phyloP scores from a whole-genome alignment of 192 early-diverging fungal species.

The Phycomyces nitens region DNA sequence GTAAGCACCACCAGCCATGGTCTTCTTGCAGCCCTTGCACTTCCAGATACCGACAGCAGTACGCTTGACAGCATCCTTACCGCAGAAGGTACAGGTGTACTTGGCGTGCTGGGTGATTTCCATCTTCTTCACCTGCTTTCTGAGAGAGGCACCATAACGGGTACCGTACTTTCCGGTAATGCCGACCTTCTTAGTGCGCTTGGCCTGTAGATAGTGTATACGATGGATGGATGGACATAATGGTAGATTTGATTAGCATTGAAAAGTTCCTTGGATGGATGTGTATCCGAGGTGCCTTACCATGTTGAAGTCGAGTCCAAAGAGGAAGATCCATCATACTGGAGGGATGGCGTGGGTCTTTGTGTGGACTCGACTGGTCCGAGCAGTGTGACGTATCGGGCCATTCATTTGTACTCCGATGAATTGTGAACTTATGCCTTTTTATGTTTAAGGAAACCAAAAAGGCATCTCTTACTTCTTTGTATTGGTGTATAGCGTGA shows the following conservation, averaged over 20 bases:
- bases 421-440: no score
- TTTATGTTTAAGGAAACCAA: no score
- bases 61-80: slow-evolving; percentile 95
- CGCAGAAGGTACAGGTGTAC: slow-evolving; percentile 99
- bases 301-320: slow-evolving; percentile 18
- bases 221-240: slow-evolving; percentile 25
- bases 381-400: not conserved
- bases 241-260: slow-evolving; percentile 1
- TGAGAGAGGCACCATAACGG: slow-evolving; percentile 99
- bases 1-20: slow-evolving; percentile 95
- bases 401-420: no score
- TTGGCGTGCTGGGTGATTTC: slow-evolving; percentile 99
- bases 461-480: no score
- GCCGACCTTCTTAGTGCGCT: slow-evolving; percentile 98
- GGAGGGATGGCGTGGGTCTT: no score
- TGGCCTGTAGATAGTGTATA: slow-evolving; percentile 52
- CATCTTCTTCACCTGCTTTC: slow-evolving; percentile 97
- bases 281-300: not conserved
- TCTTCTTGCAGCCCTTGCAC: slow-evolving; percentile 93
- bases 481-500: no score
- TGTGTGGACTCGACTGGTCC: no score
- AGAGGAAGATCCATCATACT: slow-evolving; percentile 15
- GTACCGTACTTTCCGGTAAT: slow-evolving; percentile 99
- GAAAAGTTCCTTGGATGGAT: not conserved
- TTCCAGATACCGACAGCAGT: slow-evolving; percentile 98